Evolutionary conservation across 352 stramenopile species (phyloP).

Genomic region (Globisporangium perplexum): DNA sequence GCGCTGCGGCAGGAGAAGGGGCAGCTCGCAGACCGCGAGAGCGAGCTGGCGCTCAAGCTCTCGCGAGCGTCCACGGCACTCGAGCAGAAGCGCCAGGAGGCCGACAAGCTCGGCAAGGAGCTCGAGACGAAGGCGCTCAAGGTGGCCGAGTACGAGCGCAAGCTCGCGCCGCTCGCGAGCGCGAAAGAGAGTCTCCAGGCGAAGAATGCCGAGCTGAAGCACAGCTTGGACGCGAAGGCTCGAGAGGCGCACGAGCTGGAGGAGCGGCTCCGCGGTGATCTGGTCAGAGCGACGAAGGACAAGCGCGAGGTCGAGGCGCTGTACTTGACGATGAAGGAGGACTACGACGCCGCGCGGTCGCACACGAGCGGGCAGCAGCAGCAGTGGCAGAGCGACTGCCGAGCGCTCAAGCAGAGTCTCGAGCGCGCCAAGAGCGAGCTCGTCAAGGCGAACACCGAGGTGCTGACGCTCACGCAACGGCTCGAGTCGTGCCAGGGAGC

Average conservation of each 20-base stretch:
- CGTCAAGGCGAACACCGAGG: conserved; percentile 29
- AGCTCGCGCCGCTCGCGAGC: conserved; percentile 37
- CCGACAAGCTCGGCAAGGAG: conserved; percentile 47
- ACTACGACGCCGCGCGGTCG: conserved; percentile 34
- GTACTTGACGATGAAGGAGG: conserved; percentile 40
- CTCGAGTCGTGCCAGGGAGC: conserved; percentile 46
- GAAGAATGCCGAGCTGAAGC: conserved; percentile 54
- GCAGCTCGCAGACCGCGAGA: conserved; percentile 21
- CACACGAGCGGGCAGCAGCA: conserved; percentile 32
- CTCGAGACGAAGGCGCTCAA: conserved; percentile 39
- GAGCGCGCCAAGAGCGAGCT: conserved; percentile 59
- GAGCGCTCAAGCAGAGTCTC: conserved; percentile 37
- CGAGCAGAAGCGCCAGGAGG: conserved; percentile 59
- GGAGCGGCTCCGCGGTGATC: conserved; percentile 43
- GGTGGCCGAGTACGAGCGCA: conserved; percentile 51
- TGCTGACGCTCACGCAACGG: conserved; percentile 37
- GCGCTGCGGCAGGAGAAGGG: conserved; percentile 23
- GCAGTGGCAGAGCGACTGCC: conserved; percentile 41
- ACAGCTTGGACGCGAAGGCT: conserved; percentile 40
- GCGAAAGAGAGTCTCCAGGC: conserved; percentile 48
- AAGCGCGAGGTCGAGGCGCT: conserved; percentile 53
- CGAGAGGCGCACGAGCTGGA: conserved; percentile 48
- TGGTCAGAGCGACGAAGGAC: conserved; percentile 33
- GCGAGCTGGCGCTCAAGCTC: conserved; percentile 26
- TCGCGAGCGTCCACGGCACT: conserved; percentile 21